Evolutionary conservation across 371 early-diverging fungal species (phyloP).

Genomic region (Apophysomyces ossiformis): DNA sequence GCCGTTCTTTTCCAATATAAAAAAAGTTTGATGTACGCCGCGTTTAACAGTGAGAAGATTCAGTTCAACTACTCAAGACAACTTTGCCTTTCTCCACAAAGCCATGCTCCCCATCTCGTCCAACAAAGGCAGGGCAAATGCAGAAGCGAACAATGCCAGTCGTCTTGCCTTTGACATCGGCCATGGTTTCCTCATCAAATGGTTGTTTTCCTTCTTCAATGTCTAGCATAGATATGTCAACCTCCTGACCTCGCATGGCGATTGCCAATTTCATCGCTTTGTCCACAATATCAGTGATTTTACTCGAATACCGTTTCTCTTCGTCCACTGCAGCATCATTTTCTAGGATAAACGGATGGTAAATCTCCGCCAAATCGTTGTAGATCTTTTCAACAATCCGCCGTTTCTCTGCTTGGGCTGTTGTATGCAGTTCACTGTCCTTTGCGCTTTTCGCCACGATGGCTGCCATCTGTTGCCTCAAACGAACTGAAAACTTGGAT

Average conservation of each 20-base stretch:
- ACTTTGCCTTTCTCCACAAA: constrained; percentile 57
- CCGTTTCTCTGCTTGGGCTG: constrained; percentile 43
- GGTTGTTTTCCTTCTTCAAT: constrained; percentile 48
- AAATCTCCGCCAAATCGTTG: constrained; percentile 49
- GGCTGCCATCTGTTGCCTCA: constrained; percentile 63
- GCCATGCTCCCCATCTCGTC: constrained; percentile 32
- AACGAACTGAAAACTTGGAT: constrained; percentile 55
- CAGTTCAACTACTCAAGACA: constrained; percentile 30
- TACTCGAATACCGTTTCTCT: constrained; percentile 37
- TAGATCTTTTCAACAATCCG: constrained; percentile 41
- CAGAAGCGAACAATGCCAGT: constrained; percentile 28
- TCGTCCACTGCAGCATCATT: constrained; percentile 32
- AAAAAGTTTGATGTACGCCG: background rate
- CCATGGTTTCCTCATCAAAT: constrained; percentile 39
- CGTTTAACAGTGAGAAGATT: constrained; percentile 7
- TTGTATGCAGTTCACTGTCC: constrained; percentile 49
- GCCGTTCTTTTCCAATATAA: background rate
- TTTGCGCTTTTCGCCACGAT: constrained; percentile 55
- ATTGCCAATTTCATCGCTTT: constrained; percentile 56
- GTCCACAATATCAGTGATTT: constrained; percentile 59
- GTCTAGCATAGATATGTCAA: constrained; percentile 52
- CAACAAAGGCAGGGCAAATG: constrained; percentile 39
- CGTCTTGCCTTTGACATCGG: constrained; percentile 30
- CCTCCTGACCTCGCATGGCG: constrained; percentile 64
- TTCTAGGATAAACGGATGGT: constrained; percentile 50